Evolutionary conservation across 192 early-diverging fungal genomes (phyloP).

Genomic region (Diversispora eburnea): DNA sequence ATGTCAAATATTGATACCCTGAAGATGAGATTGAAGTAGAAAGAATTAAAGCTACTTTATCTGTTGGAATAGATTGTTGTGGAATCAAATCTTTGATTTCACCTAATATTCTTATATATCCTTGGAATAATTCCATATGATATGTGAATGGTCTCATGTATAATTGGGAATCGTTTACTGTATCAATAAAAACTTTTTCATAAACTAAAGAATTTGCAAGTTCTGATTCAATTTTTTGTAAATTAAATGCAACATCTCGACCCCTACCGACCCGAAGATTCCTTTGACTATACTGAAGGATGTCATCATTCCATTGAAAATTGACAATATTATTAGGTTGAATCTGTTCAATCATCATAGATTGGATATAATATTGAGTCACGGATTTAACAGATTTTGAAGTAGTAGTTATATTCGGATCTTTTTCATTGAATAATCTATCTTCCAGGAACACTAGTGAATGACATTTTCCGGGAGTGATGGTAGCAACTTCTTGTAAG

Average conservation of each 20-base stretch:
- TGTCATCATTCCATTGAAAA: constrained; percentile 15
- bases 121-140: constrained; percentile 26
- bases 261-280: constrained; percentile 12
- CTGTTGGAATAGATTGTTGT: constrained; percentile 23
- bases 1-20: neutral
- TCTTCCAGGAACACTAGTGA: constrained; percentile 4
- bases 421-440: neutral
- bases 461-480: neutral
- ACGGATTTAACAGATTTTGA: neutral
- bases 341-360: neutral
- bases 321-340: neutral
- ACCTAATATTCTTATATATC: constrained; percentile 1
- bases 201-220: neutral
- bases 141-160: constrained; percentile 8
- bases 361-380: constrained; percentile 3
- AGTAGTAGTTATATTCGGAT: neutral
- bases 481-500: neutral
- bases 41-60: neutral
- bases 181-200: neutral
- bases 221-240: constrained; percentile 12
- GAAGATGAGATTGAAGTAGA: neutral
- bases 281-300: constrained; percentile 21
- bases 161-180: neutral
- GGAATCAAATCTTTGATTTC: constrained; percentile 22
- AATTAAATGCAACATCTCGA: constrained; percentile 3